These are phyloP conservation scores for Globisporangium cederbergense DNA, from an alignment of 352 stramenopile species.

Conservation along the genomic window DNA sequence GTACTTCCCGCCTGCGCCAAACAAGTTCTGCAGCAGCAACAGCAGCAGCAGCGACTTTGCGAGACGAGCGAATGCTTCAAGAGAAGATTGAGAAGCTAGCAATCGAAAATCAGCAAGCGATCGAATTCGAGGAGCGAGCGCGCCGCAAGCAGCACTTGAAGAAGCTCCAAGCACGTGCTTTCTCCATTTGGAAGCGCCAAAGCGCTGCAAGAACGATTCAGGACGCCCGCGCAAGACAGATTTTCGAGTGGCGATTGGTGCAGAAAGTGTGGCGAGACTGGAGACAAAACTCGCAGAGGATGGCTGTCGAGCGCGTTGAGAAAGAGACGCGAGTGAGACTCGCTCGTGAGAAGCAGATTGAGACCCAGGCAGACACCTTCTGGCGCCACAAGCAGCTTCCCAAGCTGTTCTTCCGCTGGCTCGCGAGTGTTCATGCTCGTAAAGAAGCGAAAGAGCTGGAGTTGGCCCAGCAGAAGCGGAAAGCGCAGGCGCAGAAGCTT, in stretches of 20 bases:
- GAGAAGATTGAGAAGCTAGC: constrained; percentile 32
- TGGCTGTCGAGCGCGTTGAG: constrained; percentile 13
- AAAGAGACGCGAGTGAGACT: constrained; percentile 14
- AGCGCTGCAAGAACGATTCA: not conserved
- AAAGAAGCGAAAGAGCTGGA: constrained; percentile 30
- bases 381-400: constrained; percentile 33
- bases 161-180: not conserved
- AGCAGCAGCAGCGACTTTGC: not conserved
- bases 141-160: not conserved
- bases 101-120: constrained; percentile 17
- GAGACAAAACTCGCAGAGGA: not conserved
- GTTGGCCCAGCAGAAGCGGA: constrained; percentile 24
- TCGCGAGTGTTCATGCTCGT: constrained; percentile 15
- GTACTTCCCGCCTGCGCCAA: not conserved
- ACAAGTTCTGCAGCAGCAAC: constrained; percentile 26
- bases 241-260: constrained; percentile 23
- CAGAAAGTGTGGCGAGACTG: constrained; percentile 25
- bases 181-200: constrained; percentile 6
- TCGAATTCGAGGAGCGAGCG: not conserved
- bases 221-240: not conserved
- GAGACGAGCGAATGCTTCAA: constrained; percentile 28
- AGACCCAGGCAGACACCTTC: constrained; percentile 27
- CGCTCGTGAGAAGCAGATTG: constrained; percentile 20
- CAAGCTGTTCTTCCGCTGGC: constrained; percentile 54
- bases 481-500: constrained; percentile 33